Percentiles rank a stretch among this genome's conserved stretches.
These are phyloP conservation scores for Hysterium pulicare DNA, from an alignment of 2,329 filamentous ascomycete genomes.

Conservation along the genomic window DNA sequence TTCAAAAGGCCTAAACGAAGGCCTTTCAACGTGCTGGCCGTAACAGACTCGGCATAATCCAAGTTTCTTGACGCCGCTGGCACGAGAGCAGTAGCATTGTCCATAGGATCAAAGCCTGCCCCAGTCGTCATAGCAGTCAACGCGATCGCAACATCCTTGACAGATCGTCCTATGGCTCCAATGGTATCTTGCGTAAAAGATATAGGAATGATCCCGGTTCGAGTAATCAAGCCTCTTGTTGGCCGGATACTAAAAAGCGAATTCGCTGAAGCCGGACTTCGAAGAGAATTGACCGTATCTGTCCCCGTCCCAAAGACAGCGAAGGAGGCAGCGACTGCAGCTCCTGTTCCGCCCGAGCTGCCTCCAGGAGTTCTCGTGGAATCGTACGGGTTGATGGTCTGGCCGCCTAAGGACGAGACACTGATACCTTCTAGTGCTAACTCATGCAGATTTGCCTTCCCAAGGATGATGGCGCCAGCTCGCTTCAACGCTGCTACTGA, in stretches of 20 bases:
- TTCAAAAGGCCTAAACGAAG: constrained; percentile 51
- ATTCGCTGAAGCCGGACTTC: constrained; percentile 61
- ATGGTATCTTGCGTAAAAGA: constrained; percentile 56
- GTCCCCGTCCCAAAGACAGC: constrained; percentile 58
- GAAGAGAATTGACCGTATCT: constrained; percentile 61
- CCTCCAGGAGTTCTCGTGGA: constrained; percentile 62
- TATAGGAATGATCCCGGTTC: constrained; percentile 54
- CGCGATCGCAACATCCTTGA: constrained; percentile 51
- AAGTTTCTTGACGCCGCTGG: constrained; percentile 40
- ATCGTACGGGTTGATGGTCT: constrained; percentile 67
- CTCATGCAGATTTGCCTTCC: constrained; percentile 60
- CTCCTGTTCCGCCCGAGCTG: constrained; percentile 61
- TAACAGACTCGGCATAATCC: constrained; percentile 48
- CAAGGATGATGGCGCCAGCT: constrained; percentile 55
- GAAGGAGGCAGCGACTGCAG: constrained; percentile 57
- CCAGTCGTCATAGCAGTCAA: constrained; percentile 52
- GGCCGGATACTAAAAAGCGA: constrained; percentile 59
- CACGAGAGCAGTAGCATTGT: constrained; percentile 52
- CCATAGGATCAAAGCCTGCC: constrained; percentile 49
- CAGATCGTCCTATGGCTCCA: constrained; percentile 52
- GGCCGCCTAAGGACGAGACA: constrained; percentile 61
- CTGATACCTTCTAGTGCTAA: constrained; percentile 62
- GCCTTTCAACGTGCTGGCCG: constrained; percentile 33
- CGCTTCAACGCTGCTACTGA: constrained; percentile 48
- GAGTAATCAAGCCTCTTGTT: constrained; percentile 51